Conservation (phyloP, 1,284 basidiomycete species). For the Apiotrichum mycotoxinovorans region DNA sequence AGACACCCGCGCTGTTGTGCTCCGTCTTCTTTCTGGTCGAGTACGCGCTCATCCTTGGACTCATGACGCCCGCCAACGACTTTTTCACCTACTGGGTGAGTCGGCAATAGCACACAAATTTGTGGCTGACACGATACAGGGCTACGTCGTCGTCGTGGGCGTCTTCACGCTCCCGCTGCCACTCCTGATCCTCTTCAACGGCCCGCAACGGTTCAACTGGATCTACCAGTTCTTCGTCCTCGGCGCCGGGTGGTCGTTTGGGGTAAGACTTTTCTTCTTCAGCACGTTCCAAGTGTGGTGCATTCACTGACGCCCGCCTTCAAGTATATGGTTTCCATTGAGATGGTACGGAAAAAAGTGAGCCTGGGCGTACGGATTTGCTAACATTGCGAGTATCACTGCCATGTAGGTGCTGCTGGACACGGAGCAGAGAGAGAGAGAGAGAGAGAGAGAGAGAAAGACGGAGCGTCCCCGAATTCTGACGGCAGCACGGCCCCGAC, state of each 20-base stretch:
- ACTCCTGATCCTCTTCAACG: slow-evolving; percentile 37
- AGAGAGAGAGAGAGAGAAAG: too few relatives aligned
- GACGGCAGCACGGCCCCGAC: background rate
- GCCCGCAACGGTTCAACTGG: slow-evolving; percentile 1
- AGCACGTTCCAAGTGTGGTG: too few relatives aligned
- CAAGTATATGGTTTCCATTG: slow-evolving; percentile 29
- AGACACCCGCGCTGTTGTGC: slow-evolving; percentile 8
- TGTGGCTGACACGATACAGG: background rate
- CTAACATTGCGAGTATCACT: background rate
- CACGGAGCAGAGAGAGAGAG: too few relatives aligned
- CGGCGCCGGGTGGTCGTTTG: slow-evolving; percentile 36
- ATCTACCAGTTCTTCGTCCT: slow-evolving; percentile 43
- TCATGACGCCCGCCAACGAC: background rate
- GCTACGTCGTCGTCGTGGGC: slow-evolving; percentile 37
- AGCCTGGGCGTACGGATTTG: background rate
- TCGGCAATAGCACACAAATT: background rate
- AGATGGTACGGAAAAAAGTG: slow-evolving; percentile 25
- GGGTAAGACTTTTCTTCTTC: background rate
- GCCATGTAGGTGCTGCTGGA: background rate
- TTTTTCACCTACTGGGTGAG: background rate
- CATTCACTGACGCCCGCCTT: background rate
- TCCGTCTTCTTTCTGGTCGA: background rate
- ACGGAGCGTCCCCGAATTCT: background rate
- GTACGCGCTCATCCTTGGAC: background rate
- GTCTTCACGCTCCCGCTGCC: slow-evolving; percentile 40